Evolutionary conservation across 164 flowering plant species (phyloP).

Genomic region (Pachysandra terminalis): DNA sequence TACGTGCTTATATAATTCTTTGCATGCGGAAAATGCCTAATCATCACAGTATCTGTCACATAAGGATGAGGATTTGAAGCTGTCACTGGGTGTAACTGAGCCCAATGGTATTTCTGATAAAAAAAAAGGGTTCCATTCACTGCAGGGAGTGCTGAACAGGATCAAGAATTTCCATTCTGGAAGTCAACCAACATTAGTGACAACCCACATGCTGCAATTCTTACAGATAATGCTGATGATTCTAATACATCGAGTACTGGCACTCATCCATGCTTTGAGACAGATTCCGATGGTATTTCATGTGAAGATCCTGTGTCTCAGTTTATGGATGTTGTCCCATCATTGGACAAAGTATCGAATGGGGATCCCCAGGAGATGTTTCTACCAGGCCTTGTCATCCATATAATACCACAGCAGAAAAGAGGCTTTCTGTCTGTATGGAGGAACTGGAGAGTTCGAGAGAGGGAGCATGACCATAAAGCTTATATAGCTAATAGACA

Average conservation of each 20-base stretch:
- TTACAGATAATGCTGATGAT: constrained; percentile 13
- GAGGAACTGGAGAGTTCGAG: constrained; percentile 38
- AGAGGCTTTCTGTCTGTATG: constrained; percentile 26
- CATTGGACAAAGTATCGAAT: constrained; percentile 25
- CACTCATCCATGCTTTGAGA: constrained; percentile 26
- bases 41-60: background rate
- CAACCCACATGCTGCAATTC: constrained; percentile 7
- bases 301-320: constrained; percentile 41
- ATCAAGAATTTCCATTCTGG: constrained; percentile 19
- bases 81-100: constrained; percentile 12
- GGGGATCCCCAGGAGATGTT: constrained; percentile 51
- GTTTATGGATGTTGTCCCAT: constrained; percentile 43
- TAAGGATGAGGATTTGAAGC: constrained; percentile 6
- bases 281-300: constrained; percentile 12
- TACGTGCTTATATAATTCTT: constrained; percentile 19
- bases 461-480: constrained; percentile 26
- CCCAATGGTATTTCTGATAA: constrained; percentile 7
- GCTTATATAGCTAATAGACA: constrained; percentile 65
- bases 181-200: constrained; percentile 10
- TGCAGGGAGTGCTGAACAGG: constrained; percentile 37
- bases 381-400: constrained; percentile 72
- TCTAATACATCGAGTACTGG: constrained; percentile 10
- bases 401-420: constrained; percentile 46
- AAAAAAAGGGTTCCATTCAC: constrained; percentile 8
- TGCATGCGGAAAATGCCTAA: constrained; percentile 19